These are phyloP conservation scores for Trichocladium antarcticum DNA, from an alignment of 495 filamentous ascomycete species.

Conservation along the genomic window DNA sequence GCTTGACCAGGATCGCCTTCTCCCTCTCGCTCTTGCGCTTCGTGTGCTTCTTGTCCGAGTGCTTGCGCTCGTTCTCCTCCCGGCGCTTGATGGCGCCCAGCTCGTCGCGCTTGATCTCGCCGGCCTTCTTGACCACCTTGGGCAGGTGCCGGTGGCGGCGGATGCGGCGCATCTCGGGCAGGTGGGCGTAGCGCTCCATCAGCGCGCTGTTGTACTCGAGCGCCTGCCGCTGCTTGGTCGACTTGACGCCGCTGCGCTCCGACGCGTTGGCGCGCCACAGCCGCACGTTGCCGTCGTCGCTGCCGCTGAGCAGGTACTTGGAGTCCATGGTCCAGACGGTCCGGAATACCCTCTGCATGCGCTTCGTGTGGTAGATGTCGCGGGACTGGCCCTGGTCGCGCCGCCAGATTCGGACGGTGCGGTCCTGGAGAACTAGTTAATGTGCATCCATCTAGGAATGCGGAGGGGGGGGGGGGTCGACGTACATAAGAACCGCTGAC, in stretches of 20 bases:
- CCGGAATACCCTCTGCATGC: constrained; percentile 84
- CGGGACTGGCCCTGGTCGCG: constrained; percentile 70
- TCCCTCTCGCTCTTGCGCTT: constrained; percentile 75
- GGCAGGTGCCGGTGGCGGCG: constrained; percentile 83
- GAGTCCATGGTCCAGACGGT: constrained; percentile 76
- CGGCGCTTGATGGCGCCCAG: constrained; percentile 73
- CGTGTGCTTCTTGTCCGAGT: constrained; percentile 65
- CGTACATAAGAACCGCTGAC: constrained; percentile 81
- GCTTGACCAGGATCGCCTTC: constrained; percentile 74
- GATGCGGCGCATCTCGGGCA: constrained; percentile 92
- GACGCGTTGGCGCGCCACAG: constrained; percentile 90
- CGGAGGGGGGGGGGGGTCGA: constrained; percentile 55
- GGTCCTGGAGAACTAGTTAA: constrained; percentile 11
- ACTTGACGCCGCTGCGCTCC: constrained; percentile 73
- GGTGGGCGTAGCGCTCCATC: constrained; percentile 74
- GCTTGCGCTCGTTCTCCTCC: constrained; percentile 89
- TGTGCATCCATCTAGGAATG: constrained; percentile 40
- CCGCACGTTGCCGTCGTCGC: constrained; percentile 87
- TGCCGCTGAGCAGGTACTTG: constrained; percentile 74
- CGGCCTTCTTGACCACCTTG: constrained; percentile 92
- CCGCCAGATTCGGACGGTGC: constrained; percentile 57
- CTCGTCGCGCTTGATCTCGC: constrained; percentile 91
- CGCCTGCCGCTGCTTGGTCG: constrained; percentile 65
- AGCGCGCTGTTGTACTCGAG: constrained; percentile 88
- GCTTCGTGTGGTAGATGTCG: constrained; percentile 94